These are phyloP conservation scores for Fusarium sp. DNA, from an alignment of 2,329 filamentous ascomycete genomes.

Conservation along the genomic window DNA sequence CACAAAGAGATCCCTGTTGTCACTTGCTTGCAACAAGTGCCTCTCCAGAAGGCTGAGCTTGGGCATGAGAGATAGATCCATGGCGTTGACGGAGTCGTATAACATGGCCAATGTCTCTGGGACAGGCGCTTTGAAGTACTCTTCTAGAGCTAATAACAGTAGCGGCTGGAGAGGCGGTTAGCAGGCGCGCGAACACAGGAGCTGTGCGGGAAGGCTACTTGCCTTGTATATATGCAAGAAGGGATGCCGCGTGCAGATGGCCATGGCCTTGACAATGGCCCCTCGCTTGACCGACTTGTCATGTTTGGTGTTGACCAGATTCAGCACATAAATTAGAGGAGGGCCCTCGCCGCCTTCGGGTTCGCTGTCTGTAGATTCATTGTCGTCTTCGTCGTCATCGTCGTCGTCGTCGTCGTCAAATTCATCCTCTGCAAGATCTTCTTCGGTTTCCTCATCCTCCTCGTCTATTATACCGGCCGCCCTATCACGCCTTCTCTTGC, in stretches of 20 bases:
- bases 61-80: constrained; percentile 96
- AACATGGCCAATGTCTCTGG: constrained; percentile 87
- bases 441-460: constrained; percentile 54
- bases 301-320: constrained; percentile 97
- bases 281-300: constrained; percentile 93
- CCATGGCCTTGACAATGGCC: constrained; percentile 97
- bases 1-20: constrained; percentile 94
- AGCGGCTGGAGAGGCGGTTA: constrained; percentile 69
- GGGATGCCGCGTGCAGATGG: constrained; percentile 95
- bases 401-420: constrained; percentile 60
- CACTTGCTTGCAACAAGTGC: constrained; percentile 85
- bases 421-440: constrained; percentile 58
- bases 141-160: constrained; percentile 87
- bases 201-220: constrained; percentile 40
- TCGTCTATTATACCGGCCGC: constrained; percentile 59
- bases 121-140: constrained; percentile 93
- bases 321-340: constrained; percentile 94
- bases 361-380: constrained; percentile 67
- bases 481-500: constrained; percentile 62
- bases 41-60: constrained; percentile 83
- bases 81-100: constrained; percentile 92
- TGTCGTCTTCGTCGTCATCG: constrained; percentile 59
- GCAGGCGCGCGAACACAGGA: constrained; percentile 10
- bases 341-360: constrained; percentile 81
- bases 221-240: constrained; percentile 99